Percentiles rank a stretch among this genome's conserved stretches.
Evolutionary conservation across 805 yeast species (phyloP).

Genomic region (Saccharomycopsis capsularis): DNA sequence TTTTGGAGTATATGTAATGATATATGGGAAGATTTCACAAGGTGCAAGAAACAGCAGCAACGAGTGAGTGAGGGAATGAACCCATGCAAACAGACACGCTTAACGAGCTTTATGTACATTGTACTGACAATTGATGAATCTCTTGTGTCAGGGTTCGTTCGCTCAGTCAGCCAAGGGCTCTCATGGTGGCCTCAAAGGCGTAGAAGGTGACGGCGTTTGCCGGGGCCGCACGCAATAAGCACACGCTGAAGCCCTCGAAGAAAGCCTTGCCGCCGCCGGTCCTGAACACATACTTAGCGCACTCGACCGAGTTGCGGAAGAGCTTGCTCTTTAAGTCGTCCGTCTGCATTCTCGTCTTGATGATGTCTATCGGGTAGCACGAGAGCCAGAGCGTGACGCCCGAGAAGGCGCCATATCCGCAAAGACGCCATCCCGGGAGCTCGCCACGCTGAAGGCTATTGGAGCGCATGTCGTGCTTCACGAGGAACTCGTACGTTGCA

Average conservation of each 20-base stretch:
- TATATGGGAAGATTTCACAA: no score
- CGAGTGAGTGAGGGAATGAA: no score
- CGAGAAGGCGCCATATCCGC: constrained; percentile 82
- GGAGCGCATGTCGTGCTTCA: constrained; percentile 53
- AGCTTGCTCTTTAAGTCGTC: constrained; percentile 53
- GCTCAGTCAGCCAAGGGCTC: constrained; percentile 36
- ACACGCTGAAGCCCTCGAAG: constrained; percentile 87
- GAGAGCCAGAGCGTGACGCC: constrained; percentile 86
- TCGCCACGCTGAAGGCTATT: constrained; percentile 51
- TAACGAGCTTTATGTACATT: no score
- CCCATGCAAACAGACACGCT: no score
- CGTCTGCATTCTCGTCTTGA: constrained; percentile 84
- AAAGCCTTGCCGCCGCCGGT: constrained; percentile 71
- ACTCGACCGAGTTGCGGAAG: constrained; percentile 54
- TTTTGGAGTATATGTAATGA: no score
- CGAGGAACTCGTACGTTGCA: constrained; percentile 82
- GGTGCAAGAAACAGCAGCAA: no score
- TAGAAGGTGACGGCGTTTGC: constrained; percentile 97
- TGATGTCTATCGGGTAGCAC: constrained; percentile 82
- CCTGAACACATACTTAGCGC: constrained; percentile 44
- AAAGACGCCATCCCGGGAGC: constrained; percentile 81
- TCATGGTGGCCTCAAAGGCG: constrained; percentile 86
- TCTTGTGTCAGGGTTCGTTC: no score
- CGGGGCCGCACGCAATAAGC: constrained; percentile 93
- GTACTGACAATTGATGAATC: no score